Percentiles rank a stretch among this genome's conserved stretches.
phyloP scores from a whole-genome alignment of 2,329 filamentous ascomycete genomes.

The Penicillium fuscoglaucum region DNA sequence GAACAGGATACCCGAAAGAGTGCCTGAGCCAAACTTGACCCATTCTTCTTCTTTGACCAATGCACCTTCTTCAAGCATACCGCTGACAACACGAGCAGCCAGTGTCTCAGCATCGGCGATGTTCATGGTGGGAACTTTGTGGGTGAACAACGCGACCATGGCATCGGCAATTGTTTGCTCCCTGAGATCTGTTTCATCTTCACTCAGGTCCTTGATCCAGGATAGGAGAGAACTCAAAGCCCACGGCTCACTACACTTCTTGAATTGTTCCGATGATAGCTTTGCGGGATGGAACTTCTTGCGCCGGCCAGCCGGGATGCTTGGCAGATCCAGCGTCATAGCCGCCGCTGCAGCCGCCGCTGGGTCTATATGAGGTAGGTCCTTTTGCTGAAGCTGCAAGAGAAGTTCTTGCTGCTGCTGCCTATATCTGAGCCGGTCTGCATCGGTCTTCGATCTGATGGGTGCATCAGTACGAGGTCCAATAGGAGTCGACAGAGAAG shows the following conservation, averaged over 20 bases:
- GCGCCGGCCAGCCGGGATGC: conserved; percentile 74
- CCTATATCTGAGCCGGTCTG: conserved; percentile 61
- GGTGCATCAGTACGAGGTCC: conserved; percentile 77
- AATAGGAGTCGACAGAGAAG: conserved; percentile 77
- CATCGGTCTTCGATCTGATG: conserved; percentile 92
- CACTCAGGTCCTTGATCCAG: conserved; percentile 87
- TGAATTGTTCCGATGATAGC: conserved; percentile 76
- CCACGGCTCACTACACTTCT: conserved; percentile 86
- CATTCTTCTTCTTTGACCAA: conserved; percentile 91
- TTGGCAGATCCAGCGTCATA: conserved; percentile 77
- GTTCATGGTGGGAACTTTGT: conserved; percentile 98
- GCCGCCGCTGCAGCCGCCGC: conserved; percentile 39
- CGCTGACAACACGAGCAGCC: conserved; percentile 71
- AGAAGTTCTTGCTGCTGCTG: conserved; percentile 57
- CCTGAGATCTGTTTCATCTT: conserved; percentile 85
- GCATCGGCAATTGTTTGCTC: conserved; percentile 83
- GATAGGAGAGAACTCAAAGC: conserved; percentile 80
- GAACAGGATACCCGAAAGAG: conserved; percentile 85
- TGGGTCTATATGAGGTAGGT: conserved; percentile 52
- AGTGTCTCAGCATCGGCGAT: conserved; percentile 92
- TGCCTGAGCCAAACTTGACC: conserved; percentile 84
- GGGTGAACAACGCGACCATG: conserved; percentile 82
- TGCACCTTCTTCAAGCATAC: conserved; percentile 76
- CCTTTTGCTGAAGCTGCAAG: conserved; percentile 51
- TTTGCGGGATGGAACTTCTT: conserved; percentile 85